These are phyloP conservation scores for Linnemannia exigua DNA, from an alignment of 192 early-diverging fungal species.

Conservation along the genomic window DNA sequence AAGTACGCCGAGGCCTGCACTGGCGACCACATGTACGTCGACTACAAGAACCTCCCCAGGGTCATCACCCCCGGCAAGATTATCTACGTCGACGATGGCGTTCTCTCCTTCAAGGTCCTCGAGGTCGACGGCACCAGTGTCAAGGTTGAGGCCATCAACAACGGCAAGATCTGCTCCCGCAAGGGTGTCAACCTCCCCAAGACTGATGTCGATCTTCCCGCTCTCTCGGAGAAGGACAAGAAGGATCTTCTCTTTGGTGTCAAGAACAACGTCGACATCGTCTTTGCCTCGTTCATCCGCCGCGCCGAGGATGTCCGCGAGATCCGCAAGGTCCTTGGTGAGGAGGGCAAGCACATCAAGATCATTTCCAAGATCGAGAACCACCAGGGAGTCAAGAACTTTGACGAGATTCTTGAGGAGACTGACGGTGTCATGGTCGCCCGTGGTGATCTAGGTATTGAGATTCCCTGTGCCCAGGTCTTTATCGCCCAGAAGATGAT, in stretches of 20 bases:
- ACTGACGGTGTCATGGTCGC: constrained; percentile 99
- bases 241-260: constrained; percentile 92
- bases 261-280: constrained; percentile 93
- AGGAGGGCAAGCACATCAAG: constrained; percentile 88
- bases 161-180: constrained; percentile 89
- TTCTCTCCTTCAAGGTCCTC: constrained; percentile 94
- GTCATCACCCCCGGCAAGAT: constrained; percentile 81
- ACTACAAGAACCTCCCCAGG: constrained; percentile 85
- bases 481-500: constrained; percentile 99
- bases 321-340: constrained; percentile 89
- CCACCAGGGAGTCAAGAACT: constrained; percentile 97
- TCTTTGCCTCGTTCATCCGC: constrained; percentile 98
- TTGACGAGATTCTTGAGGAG: constrained; percentile 96
- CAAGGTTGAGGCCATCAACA: constrained; percentile 84
- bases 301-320: constrained; percentile 90
- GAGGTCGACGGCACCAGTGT: constrained; percentile 71
- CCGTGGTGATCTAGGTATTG: constrained; percentile 98
- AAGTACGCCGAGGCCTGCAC: constrained; percentile 73
- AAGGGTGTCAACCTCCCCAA: constrained; percentile 98
- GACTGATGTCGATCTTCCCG: constrained; percentile 92
- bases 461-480: constrained; percentile 94
- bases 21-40: constrained; percentile 80
- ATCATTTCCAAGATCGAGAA: constrained; percentile 99
- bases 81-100: constrained; percentile 96
- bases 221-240: constrained; percentile 96